Conservation (phyloP, 2,329 filamentous ascomycete species). For the Fusarium mundagurra region DNA sequence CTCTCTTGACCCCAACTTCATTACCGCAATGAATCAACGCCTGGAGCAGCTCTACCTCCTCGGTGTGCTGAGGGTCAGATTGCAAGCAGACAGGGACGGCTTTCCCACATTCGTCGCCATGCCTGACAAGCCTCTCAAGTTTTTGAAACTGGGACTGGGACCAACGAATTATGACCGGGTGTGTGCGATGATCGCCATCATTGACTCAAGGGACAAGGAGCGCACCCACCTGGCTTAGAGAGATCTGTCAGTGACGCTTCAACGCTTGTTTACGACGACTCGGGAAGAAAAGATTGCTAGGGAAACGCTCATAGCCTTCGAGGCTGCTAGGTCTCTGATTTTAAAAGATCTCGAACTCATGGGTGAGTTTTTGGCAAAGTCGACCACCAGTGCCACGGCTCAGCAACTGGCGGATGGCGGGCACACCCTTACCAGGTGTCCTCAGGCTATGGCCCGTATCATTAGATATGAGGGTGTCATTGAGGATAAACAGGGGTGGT, state of each 20-base stretch:
- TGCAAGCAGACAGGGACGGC: not conserved
- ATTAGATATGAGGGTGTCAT: not conserved
- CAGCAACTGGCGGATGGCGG: not conserved
- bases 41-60: not conserved
- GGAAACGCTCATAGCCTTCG: not conserved
- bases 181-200: not conserved
- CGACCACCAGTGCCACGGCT: not conserved
- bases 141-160: too few species aligned
- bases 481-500: not conserved
- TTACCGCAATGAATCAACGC: rapidly evolving
- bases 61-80: not conserved
- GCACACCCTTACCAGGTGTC: not conserved
- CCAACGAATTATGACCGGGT: not conserved
- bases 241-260: not conserved
- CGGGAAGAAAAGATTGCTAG: not conserved
- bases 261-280: not conserved
- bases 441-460: not conserved
- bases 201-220: not conserved
- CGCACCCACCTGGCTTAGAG: not conserved
- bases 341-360: not conserved
- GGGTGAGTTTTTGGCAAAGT: not conserved
- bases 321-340: not conserved
- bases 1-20: not conserved
- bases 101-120: not conserved
- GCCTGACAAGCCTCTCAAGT: not conserved